Base-by-base conservation (phyloP, 148 eudicot genomes). In the Nepenthes mirabilis region DNA sequence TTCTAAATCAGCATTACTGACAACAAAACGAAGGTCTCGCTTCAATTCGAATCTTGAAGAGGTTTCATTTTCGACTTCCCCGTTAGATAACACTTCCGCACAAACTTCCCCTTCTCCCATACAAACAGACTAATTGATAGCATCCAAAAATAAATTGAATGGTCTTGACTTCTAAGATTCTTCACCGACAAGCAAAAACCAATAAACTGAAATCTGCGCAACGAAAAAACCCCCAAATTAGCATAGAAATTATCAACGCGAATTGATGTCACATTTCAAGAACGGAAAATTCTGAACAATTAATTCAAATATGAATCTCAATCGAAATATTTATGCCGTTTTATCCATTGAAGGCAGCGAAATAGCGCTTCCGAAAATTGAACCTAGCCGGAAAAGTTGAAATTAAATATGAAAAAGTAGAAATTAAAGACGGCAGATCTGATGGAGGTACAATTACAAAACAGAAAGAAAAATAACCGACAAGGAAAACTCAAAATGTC, bases 71-170 rank as follows among this genome's bases (percentile, higher is more conserved):
- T 77, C 80, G 55, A 80, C 51, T 34, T 51, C 66, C 32, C 64
- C 76, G 14, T 63, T 47, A 9, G 69, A 59, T 48, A 66, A 56
- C 58, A 62, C 78, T 52, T 43, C 67, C 70, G 67, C 69, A 67
- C 75, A 77, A 47, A 57, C 77, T 60, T 79, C 91, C 61, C 60
- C 74, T 74, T 82, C 85, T 47, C 72, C 90, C 90, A 89, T 85
- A 69, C 75, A 47, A 77, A 64, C 61, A 66, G 53, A 56, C 65
- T 65, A 35, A 52, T 52, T 23, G 32, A 52, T 13, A 12, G 5
- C 55, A 52, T 13, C n/a, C 55, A 12, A 10, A 52, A n/a, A 2
- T 1, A 52, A 3, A 40, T 40, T 40, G 6, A 8, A 40, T 12
- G n/a, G 5, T 2, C 55, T 52, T 1, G 5, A n/a, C 2, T 52